Evolutionary conservation across 306 rosid genomes (phyloP).

Genomic region (Elaeagnus macrophylla): DNA sequence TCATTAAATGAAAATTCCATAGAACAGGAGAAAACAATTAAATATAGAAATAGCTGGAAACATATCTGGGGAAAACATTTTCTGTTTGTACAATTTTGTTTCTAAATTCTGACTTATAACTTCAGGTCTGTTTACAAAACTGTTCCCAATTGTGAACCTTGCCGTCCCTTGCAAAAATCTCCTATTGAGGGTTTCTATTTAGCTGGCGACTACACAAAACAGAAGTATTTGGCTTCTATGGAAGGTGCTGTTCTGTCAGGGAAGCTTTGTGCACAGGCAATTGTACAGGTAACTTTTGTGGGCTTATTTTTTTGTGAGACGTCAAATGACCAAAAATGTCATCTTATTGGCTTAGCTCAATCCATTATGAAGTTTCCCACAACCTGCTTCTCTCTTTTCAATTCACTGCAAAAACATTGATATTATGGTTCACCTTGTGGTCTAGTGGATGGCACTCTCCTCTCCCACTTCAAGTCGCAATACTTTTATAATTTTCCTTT

Average conservation of each 20-base stretch:
- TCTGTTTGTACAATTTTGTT: slow-evolving; percentile 8
- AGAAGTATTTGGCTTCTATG: slow-evolving; percentile 95
- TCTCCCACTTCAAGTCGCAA: too few relatives aligned
- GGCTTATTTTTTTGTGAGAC: background rate
- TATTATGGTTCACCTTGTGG: too few relatives aligned
- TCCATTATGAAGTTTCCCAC: background rate
- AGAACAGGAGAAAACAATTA: too few relatives aligned
- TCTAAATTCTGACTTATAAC: slow-evolving; percentile 14
- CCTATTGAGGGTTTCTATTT: slow-evolving; percentile 90
- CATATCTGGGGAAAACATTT: background rate
- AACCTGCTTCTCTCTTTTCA: too few relatives aligned
- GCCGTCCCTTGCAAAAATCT: slow-evolving; percentile 88
- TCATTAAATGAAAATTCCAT: too few relatives aligned
- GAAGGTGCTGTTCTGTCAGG: slow-evolving; percentile 99
- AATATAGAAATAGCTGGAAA: background rate
- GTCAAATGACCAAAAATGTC: background rate
- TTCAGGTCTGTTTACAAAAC: slow-evolving; percentile 91
- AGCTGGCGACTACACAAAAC: slow-evolving; percentile 95
- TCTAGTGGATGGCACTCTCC: too few relatives aligned
- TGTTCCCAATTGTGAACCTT: slow-evolving; percentile 81
- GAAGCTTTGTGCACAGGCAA: slow-evolving; percentile 92
- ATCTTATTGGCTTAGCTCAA: background rate
- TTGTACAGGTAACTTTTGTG: slow-evolving; percentile 60
- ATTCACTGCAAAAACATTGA: too few relatives aligned
- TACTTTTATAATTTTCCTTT: too few relatives aligned